Evolutionary conservation across 2,329 filamentous ascomycete species (phyloP).

Genomic region (Diaporthe eres): DNA sequence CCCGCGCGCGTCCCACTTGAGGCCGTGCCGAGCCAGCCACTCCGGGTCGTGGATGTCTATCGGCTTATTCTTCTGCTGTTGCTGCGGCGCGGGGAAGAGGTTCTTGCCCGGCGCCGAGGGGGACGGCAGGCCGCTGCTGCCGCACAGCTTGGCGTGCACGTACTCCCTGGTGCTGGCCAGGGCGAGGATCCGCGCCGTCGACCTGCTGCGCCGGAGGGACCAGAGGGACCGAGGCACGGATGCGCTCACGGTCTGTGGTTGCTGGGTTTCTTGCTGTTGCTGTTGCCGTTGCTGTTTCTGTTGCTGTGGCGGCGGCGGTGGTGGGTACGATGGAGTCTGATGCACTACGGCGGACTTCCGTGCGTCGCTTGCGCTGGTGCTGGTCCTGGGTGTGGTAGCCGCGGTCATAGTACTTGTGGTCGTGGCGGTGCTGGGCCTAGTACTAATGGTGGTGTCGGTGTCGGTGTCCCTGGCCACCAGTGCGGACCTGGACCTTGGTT

Average conservation of each 20-base stretch:
- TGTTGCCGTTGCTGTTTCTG: neutral
- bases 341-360: slow-evolving; percentile 5
- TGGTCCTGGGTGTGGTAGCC: neutral
- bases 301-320: neutral
- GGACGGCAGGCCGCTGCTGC: slow-evolving; percentile 8
- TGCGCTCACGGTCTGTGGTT: neutral
- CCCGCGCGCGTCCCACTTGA: slow-evolving; percentile 36
- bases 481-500: neutral
- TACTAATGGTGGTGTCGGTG: neutral
- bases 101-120: slow-evolving; percentile 23
- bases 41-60: slow-evolving; percentile 36
- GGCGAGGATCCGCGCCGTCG: slow-evolving; percentile 10
- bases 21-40: slow-evolving; percentile 37
- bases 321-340: neutral
- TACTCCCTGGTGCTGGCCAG: slow-evolving; percentile 18
- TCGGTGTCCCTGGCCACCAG: neutral
- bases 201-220: slow-evolving; percentile 18
- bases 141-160: slow-evolving; percentile 10
- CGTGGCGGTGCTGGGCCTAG: neutral
- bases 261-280: neutral
- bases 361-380: neutral
- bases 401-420: neutral
- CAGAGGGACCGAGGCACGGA: neutral
- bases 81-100: slow-evolving; percentile 29
- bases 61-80: neutral